Evolutionary conservation across 495 filamentous ascomycete species (phyloP).

Genomic region (Astrothelium macrocarpum): DNA sequence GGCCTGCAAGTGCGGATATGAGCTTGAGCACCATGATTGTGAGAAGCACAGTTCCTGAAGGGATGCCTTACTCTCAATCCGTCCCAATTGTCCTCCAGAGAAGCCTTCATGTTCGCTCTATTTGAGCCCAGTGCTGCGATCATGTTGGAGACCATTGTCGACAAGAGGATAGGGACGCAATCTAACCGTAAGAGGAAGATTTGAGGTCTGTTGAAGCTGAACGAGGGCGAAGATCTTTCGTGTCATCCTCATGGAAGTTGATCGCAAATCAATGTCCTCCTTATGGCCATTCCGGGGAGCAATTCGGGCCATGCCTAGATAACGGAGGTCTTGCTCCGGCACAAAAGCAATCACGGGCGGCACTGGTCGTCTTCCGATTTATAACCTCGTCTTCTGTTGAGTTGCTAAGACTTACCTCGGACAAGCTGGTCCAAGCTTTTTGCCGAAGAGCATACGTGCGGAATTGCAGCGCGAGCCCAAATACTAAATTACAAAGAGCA

Average conservation of each 20-base stretch:
- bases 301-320: background rate
- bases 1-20: background rate
- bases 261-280: background rate
- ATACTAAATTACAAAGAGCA: background rate
- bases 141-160: background rate
- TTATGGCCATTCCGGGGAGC: background rate
- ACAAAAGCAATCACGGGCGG: background rate
- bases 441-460: background rate
- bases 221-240: background rate
- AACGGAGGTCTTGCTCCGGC: too few relatives aligned
- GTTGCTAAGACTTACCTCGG: too few relatives aligned
- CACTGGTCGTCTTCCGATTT: too few relatives aligned
- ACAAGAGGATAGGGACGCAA: background rate
- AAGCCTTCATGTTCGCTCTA: slow-evolving; percentile 6
- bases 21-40: background rate
- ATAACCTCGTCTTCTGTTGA: too few relatives aligned
- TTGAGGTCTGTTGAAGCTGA: slow-evolving; percentile 2
- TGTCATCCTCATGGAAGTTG: background rate
- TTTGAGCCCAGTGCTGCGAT: background rate
- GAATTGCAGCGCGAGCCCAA: background rate
- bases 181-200: slow-evolving; percentile 4
- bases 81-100: background rate
- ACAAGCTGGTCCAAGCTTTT: background rate
- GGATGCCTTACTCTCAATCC: slow-evolving; percentile 4
- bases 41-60: background rate